Percentiles rank a stretch among this genome's conserved stretches.
phyloP scores from a whole-genome alignment of 768 basidiomycete genomes.

The Lanmaoa rubissima region DNA sequence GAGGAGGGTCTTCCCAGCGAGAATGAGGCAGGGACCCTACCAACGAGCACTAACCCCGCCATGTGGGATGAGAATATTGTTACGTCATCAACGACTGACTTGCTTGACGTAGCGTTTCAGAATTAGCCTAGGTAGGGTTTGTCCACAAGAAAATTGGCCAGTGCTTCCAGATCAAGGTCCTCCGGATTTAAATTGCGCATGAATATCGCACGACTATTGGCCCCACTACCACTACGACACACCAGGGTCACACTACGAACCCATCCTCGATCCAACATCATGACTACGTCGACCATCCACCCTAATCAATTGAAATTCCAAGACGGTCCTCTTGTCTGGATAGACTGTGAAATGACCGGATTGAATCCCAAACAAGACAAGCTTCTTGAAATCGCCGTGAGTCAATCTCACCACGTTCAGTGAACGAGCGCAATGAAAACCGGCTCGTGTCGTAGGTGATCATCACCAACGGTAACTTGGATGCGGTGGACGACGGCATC shows the following conservation, averaged over 20 bases:
- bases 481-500: conserved; percentile 78
- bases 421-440: neutral
- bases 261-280: neutral
- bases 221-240: neutral
- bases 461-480: conserved; percentile 83
- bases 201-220: neutral
- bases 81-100: too few species aligned
- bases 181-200: neutral
- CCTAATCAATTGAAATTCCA: conserved; percentile 3
- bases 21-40: too few species aligned
- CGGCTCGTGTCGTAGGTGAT: conserved; percentile 54
- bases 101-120: too few species aligned
- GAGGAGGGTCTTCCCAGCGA: too few species aligned
- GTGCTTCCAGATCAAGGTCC: neutral
- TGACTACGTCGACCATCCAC: neutral
- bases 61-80: too few species aligned
- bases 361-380: conserved; percentile 40
- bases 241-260: neutral
- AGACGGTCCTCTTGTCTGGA: conserved; percentile 46
- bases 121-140: too few species aligned
- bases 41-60: too few species aligned
- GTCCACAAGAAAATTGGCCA: neutral
- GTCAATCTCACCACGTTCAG: neutral
- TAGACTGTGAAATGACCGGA: conserved; percentile 90
- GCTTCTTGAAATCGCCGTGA: conserved; percentile 67